Evolutionary conservation across 2,329 filamentous ascomycete species (phyloP), one percentile per base, ranked within the genome.

Genomic region (Fusarium heterosporum): DNA sequence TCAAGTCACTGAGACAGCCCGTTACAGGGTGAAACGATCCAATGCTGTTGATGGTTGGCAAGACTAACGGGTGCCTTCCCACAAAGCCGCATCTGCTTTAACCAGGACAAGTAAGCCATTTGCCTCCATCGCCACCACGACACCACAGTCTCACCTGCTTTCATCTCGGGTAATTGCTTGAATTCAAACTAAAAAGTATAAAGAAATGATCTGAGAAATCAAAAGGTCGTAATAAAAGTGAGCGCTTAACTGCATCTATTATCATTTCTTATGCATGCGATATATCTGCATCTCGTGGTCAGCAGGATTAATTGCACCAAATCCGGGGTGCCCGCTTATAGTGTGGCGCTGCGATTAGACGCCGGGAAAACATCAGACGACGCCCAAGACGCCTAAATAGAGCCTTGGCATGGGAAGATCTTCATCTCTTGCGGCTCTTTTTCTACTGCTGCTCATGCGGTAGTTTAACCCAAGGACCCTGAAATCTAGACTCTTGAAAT

Each of bases 311-410:
- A 4, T 36, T 36, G 17, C 25, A 51, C 38, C 52, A 64, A 46
- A 64, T 65, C 47, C 60, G 64, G 64, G 50, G 64, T 61, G 55
- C 38, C 59, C 50, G 53, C 38, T 47, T 52, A 8, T 8, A n/a
- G 32, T 42, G 16, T 14, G 46, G 26, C 38, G 51, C 39, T 22
- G 46, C 19, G 46, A 30, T 50, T 65, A 65, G 47, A 64, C 45
- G 45, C 53, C 46, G 54, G 64, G 32, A 30, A 50, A 65, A 57
- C 48, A 69, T 71, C 65, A 72, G 70, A 57, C 62, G 69, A 72
- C 60, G 59, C 57, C 61, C 61, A 55, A 54, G 69, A 72, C 60
- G 59, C 57, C 61, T 63, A 51, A 54, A 67, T 64, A 30, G 45
- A 48, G 59, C 29, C 64, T 68, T 53, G 64, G 64, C 55, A 40